These are phyloP conservation scores for Urochloa ruziziensis DNA, from an alignment of 176 grass and related monocot genomes.

Conservation along the genomic window DNA sequence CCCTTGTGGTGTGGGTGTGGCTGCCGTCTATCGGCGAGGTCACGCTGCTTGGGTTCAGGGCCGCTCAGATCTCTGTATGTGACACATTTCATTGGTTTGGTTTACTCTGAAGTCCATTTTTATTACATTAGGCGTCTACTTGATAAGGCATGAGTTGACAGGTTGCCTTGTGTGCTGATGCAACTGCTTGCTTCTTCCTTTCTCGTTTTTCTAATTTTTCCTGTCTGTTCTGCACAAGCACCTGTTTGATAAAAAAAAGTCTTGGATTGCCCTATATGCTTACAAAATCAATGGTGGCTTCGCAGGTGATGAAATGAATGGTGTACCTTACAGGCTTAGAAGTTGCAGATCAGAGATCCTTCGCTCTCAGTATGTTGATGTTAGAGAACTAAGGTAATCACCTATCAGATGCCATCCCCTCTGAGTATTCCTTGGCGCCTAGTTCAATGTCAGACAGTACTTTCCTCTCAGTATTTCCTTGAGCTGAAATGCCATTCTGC, in stretches of 20 bases:
- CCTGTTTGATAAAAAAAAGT: constrained; percentile 15
- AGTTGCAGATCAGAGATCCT: constrained; percentile 59
- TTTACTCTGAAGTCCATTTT: constrained; percentile 3
- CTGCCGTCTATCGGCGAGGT: too few species aligned
- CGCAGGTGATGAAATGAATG: constrained; percentile 41
- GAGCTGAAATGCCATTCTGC: constrained; percentile 4
- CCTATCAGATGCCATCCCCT: not conserved
- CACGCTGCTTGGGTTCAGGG: too few species aligned
- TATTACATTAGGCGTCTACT: not conserved
- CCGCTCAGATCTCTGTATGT: constrained; percentile 12
- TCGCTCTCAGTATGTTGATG: constrained; percentile 64
- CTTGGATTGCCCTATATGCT: not conserved
- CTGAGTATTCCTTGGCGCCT: not conserved
- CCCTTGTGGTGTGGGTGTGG: too few species aligned
- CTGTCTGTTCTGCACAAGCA: not conserved
- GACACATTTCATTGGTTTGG: too few species aligned
- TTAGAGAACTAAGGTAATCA: constrained; percentile 70
- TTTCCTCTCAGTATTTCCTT: constrained; percentile 6
- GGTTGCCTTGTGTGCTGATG: not conserved
- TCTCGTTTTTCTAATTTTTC: not conserved
- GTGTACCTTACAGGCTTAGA: constrained; percentile 44
- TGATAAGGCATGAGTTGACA: not conserved
- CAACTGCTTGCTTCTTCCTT: not conserved
- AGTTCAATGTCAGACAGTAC: not conserved
- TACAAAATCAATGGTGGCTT: not conserved